A percentile compares a stretch with the other conserved stretches of the same genome.
Evolutionary conservation across 2,329 filamentous ascomycete genomes (phyloP).

Genomic region (Phaeosphaeriaceae sp.): DNA sequence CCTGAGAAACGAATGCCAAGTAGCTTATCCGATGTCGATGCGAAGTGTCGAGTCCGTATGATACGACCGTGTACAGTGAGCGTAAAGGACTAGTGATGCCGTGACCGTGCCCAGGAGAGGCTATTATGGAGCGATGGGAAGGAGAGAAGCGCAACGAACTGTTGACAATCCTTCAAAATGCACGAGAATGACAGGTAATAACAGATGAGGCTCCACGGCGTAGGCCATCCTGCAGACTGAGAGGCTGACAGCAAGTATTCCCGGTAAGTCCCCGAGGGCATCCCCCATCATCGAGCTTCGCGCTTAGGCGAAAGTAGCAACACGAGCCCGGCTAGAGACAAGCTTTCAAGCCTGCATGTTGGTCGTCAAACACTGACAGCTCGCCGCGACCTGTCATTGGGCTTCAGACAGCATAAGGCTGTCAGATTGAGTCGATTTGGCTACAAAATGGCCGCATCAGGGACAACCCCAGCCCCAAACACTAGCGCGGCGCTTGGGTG

Average conservation of each 20-base stretch:
- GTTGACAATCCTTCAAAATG: constrained; percentile 21
- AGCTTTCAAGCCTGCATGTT: constrained; percentile 2
- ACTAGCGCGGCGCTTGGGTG: constrained; percentile 4
- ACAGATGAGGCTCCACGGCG: constrained; percentile 25
- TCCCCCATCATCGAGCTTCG: constrained; percentile 4
- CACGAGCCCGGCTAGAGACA: constrained; percentile 5
- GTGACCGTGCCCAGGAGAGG: constrained; percentile 17
- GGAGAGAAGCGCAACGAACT: constrained; percentile 10
- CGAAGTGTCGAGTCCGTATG: constrained; percentile 14
- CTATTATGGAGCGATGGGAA: constrained; percentile 14
- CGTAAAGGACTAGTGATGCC: constrained; percentile 15
- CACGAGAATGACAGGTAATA: constrained; percentile 21
- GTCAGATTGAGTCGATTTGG: constrained; percentile 4
- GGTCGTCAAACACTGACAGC: constrained; percentile 14
- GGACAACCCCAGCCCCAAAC: constrained; percentile 4
- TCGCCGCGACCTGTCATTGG: constrained; percentile 7
- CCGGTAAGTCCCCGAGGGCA: constrained; percentile 28
- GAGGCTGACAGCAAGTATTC: constrained; percentile 24
- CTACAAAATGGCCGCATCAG: not conserved
- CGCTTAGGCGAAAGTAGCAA: constrained; percentile 9
- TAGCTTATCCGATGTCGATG: constrained; percentile 19
- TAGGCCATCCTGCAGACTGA: constrained; percentile 12
- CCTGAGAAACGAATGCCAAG: constrained; percentile 18
- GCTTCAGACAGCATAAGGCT: constrained; percentile 7
- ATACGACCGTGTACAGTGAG: constrained; percentile 23